A percentile compares a stretch with the other conserved stretches of the same genome.
Evolutionary conservation across 106 monocot species (phyloP).

Genomic region (Phalaenopsis equestris): DNA sequence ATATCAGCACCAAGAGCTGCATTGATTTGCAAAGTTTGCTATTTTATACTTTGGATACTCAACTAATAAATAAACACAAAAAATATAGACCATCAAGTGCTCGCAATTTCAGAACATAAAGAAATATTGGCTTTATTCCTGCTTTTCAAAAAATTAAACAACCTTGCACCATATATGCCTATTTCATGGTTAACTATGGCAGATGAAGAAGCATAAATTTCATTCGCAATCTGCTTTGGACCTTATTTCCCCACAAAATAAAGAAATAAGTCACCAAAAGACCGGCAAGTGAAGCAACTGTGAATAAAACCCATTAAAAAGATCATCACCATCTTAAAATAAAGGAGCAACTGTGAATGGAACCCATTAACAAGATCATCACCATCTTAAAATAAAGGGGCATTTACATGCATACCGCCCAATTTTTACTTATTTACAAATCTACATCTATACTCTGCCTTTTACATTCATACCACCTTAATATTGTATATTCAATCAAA

Average conservation of each 20-base stretch:
- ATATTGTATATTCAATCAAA: too few species aligned
- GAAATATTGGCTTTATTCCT: background rate
- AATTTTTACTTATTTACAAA: too few species aligned
- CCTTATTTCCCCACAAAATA: background rate
- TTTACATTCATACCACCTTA: too few species aligned
- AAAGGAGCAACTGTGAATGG: background rate
- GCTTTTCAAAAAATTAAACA: too few species aligned
- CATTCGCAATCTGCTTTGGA: background rate
- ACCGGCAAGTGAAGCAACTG: background rate
- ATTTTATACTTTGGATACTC: background rate
- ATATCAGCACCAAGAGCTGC: conserved; percentile 70
- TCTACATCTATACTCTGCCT: too few species aligned
- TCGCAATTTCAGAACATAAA: background rate
- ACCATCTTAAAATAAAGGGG: background rate
- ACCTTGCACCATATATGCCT: too few species aligned
- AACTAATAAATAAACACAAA: background rate
- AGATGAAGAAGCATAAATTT: too few species aligned
- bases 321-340: background rate
- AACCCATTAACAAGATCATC: background rate
- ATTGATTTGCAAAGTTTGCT: background rate
- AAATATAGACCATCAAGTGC: background rate
- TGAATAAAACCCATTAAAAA: background rate
- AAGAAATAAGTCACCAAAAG: background rate
- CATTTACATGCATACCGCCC: background rate
- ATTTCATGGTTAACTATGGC: too few species aligned